Conservation (phyloP, 2,329 filamentous ascomycete species). For the Parafenestella ontariensis region DNA sequence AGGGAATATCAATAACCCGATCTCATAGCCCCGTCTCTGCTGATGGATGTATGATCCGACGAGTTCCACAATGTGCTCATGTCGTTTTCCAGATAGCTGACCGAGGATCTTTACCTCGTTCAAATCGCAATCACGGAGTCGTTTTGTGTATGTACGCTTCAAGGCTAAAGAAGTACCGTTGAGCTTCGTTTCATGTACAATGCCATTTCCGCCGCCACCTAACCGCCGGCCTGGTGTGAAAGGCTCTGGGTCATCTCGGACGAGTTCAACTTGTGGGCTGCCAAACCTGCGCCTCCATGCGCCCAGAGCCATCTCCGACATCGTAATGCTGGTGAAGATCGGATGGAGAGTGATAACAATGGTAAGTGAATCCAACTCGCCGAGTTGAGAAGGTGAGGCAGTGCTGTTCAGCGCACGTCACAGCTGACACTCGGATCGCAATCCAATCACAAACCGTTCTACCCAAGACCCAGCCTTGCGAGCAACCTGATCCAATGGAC, state of each 20-base stretch:
- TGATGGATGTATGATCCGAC: constrained; percentile 28
- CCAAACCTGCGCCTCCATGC: neutral
- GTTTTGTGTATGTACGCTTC: constrained; percentile 21
- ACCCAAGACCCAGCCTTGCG: too few relatives aligned
- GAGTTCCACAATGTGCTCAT: constrained; percentile 28
- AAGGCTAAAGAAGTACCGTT: constrained; percentile 22
- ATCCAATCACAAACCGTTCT: too few relatives aligned
- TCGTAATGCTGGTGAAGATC: too few relatives aligned
- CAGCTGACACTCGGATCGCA: too few relatives aligned
- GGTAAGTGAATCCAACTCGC: too few relatives aligned
- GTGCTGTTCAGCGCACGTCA: too few relatives aligned
- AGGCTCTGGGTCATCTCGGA: neutral
- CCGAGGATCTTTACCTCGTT: constrained; percentile 34
- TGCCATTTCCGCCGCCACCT: constrained; percentile 28
- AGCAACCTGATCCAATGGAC: too few relatives aligned
- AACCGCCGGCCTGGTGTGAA: constrained; percentile 20
- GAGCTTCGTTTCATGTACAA: constrained; percentile 26
- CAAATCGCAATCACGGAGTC: neutral
- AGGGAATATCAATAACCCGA: constrained; percentile 29
- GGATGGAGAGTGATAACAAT: too few relatives aligned
- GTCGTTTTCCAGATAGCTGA: constrained; percentile 15
- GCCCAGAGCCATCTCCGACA: neutral
- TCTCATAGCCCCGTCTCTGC: constrained; percentile 4
- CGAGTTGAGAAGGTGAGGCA: too few relatives aligned
- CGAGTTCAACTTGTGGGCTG: neutral